Evolutionary conservation across 768 basidiomycete species (phyloP).

Genomic region (Boletus rubroflammeus): DNA sequence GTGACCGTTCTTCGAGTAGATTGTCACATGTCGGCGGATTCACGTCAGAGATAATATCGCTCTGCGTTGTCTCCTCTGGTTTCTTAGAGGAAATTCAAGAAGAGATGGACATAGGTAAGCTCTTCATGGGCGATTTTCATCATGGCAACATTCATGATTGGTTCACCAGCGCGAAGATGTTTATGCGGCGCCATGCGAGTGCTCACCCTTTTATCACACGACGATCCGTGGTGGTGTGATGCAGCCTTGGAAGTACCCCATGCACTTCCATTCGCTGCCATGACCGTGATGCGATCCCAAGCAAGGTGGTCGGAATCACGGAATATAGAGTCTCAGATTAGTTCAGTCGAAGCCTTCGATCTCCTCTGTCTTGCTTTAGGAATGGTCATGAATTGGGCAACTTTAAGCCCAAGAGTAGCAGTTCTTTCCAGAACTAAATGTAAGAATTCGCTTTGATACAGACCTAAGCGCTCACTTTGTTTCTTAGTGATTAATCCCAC

Average conservation of each 20-base stretch:
- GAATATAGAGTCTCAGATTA: neutral
- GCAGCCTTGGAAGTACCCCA: conserved; percentile 46
- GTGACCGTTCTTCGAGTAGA: conserved; percentile 7
- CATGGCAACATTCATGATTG: neutral
- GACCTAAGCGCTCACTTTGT: neutral
- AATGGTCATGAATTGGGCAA: conserved; percentile 72
- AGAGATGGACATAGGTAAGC: conserved; percentile 17
- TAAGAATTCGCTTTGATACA: conserved; percentile 31
- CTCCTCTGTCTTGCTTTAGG: conserved; percentile 72
- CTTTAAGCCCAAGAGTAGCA: conserved; percentile 50
- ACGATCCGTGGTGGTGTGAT: conserved; percentile 52
- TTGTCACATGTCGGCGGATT: conserved; percentile 29
- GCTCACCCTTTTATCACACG: conserved; percentile 69
- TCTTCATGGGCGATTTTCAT: neutral
- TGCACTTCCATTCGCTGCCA: conserved; percentile 46
- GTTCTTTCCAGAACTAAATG: conserved; percentile 45
- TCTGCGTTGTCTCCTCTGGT: conserved; percentile 50
- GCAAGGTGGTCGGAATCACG: conserved; percentile 17
- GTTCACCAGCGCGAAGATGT: conserved; percentile 40
- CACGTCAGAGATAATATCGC: conserved; percentile 43
- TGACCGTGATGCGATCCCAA: conserved; percentile 44
- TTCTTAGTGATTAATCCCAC: conserved; percentile 45
- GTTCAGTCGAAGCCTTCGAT: conserved; percentile 51
- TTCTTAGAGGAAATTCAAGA: conserved; percentile 23
- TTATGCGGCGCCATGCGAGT: conserved; percentile 59